Base-by-base conservation (phyloP, 805 yeast species). In the Wickerhamiella parazyma region DNA sequence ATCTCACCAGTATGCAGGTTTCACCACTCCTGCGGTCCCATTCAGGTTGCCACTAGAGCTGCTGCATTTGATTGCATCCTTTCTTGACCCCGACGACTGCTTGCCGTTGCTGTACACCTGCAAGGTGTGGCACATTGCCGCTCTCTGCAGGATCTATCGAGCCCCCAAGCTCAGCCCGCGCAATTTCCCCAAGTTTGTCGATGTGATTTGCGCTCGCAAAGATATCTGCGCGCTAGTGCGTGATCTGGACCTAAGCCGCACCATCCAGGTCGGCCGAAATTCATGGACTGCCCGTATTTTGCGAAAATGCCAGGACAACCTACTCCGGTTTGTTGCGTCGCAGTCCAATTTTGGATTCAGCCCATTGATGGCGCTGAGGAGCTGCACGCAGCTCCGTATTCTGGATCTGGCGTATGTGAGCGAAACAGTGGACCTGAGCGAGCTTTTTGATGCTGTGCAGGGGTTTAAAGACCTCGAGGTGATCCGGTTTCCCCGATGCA, bases 291-390 rank as follows among this genome's bases (percentile, higher is more conserved):
- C 96, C 0, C 79, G 82, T 50, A 58, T 91, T 6, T 64, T 91
- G 44, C 73, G 94, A 54, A 69, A 95, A 33, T 82, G 95, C 44
- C 72, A 86, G 7, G 59, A 69, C 16, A 71, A 68, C 31, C 64
- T 91, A 39, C 72, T 76, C 49, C 65, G 69, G 9, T 86, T 91
- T 53, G 72, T 81, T 6, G 95, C 97, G 0, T 95, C 97, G 3
- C 97, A 89, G 57, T 79, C 96, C 25, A 80, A 93, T 63, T 89
- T 91, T 65, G 98, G 98, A 0, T 71, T 77, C 40, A 81, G 94
- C 1, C 96, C 97, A 1, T 63, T 89, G 51, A 72, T 84, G n/a
- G 77, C 93, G 41, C 66, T 91, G 36, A 72, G 82, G 46, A 67
- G 77, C 35, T 91, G 98, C 58, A 64, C 64, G 18, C 67, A 70